Conservation (phyloP, 2,329 filamentous ascomycete species). For the Beauveria australis region DNA sequence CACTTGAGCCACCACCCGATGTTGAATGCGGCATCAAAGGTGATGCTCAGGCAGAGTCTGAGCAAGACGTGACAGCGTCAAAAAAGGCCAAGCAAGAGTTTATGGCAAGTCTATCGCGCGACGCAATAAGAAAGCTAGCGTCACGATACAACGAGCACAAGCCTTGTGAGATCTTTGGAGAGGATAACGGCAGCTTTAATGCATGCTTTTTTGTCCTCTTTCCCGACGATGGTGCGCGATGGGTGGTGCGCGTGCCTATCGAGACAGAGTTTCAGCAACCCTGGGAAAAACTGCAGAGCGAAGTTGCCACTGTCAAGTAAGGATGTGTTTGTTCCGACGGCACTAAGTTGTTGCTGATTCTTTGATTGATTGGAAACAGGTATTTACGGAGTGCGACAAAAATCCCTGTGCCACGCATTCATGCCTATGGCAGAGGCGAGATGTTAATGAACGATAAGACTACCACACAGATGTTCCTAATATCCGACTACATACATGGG, state of each 20-base stretch:
- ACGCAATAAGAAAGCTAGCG: not conserved
- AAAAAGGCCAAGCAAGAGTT: too few species aligned
- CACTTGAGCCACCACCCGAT: too few species aligned
- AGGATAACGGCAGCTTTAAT: not conserved
- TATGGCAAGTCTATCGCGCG: too few species aligned
- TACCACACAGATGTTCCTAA: slow-evolving; percentile 15
- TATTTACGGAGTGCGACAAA: slow-evolving; percentile 16
- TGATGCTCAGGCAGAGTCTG: too few species aligned
- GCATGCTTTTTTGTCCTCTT: slow-evolving; percentile 2
- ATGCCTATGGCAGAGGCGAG: slow-evolving; percentile 15
- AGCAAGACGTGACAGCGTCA: too few species aligned
- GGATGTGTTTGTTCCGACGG: not conserved
- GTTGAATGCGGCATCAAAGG: too few species aligned
- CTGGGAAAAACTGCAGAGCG: slow-evolving; percentile 20
- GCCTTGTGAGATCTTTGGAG: not conserved
- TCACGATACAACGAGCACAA: not conserved
- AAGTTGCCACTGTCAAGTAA: slow-evolving; percentile 19
- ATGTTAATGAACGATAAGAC: not conserved
- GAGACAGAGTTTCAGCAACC: slow-evolving; percentile 15
- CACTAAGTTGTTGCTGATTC: too few species aligned
- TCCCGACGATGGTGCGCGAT: slow-evolving; percentile 9
- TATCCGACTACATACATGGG: slow-evolving; percentile 16
- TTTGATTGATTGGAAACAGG: slow-evolving; percentile 4
- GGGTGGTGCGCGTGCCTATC: slow-evolving; percentile 20
- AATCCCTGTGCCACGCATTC: slow-evolving; percentile 18